A percentile compares a stretch with the other conserved stretches of the same genome.
These are phyloP conservation scores for Lentinula guzmanii DNA, from an alignment of 768 basidiomycete species.

Conservation along the genomic window DNA sequence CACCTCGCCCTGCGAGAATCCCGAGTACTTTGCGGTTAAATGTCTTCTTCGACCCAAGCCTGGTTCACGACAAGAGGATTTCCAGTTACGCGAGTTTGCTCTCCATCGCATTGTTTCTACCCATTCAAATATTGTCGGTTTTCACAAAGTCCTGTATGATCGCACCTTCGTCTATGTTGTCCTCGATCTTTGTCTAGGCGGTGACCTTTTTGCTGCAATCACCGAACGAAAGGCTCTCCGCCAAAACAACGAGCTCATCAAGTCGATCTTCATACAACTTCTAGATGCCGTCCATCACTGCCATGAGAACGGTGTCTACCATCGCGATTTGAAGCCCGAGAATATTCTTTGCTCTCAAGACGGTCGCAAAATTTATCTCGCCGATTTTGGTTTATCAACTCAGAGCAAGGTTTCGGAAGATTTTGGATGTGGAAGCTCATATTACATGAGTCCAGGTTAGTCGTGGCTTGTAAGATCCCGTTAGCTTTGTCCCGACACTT, in stretches of 20 bases:
- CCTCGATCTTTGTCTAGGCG: constrained; percentile 48
- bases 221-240: constrained; percentile 43
- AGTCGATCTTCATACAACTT: constrained; percentile 67
- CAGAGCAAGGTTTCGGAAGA: constrained; percentile 36
- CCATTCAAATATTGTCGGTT: constrained; percentile 62
- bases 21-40: constrained; percentile 63
- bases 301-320: constrained; percentile 65
- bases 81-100: constrained; percentile 66
- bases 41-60: constrained; percentile 58
- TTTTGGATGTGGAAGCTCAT: constrained; percentile 53
- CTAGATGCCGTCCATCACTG: constrained; percentile 75
- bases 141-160: constrained; percentile 61
- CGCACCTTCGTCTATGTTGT: constrained; percentile 61
- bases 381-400: constrained; percentile 76
- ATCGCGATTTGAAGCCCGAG: constrained; percentile 87
- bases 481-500: constrained; percentile 9
- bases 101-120: constrained; percentile 45
- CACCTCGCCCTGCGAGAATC: constrained; percentile 27
- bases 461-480: constrained; percentile 1
- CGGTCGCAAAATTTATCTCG: constrained; percentile 50
- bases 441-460: constrained; percentile 71
- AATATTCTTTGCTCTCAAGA: constrained; percentile 59
- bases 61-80: constrained; percentile 47
- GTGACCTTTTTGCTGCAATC: constrained; percentile 72
- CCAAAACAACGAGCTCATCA: constrained; percentile 57